Conservation (phyloP, 129 eudicot genomes). For the Tanacetum coccineum region DNA sequence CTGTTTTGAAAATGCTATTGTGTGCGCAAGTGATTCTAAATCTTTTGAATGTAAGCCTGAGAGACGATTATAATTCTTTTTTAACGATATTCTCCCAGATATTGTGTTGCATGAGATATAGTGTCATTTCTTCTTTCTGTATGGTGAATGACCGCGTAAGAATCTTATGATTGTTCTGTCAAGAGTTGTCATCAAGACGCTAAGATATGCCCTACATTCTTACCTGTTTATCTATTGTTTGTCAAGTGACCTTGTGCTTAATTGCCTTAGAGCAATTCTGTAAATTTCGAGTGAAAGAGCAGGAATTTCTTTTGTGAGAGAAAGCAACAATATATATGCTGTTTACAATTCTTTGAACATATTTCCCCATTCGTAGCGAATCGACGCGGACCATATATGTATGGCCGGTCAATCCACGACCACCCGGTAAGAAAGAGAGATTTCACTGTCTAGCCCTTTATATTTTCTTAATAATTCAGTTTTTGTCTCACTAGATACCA, state of each 20-base stretch:
- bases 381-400: too few species aligned
- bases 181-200: neutral
- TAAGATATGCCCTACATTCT: neutral
- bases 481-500: neutral
- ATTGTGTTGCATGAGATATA: slow-evolving; percentile 1
- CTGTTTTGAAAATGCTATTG: slow-evolving; percentile 10
- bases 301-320: too few species aligned
- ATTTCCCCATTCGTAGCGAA: too few species aligned
- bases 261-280: neutral
- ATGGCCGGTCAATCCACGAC: too few species aligned
- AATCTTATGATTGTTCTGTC: neutral
- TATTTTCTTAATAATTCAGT: neutral
- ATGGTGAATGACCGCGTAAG: slow-evolving; percentile 8
- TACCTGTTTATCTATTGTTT: neutral
- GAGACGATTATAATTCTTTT: slow-evolving; percentile 5
- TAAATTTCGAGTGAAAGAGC: too few species aligned
- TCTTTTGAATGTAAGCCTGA: slow-evolving; percentile 20
- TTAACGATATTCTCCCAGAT: neutral
- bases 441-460: too few species aligned
- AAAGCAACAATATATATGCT: too few species aligned
- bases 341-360: too few species aligned
- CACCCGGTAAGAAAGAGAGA: too few species aligned
- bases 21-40: slow-evolving; percentile 7
- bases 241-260: neutral
- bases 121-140: slow-evolving; percentile 2